Conservation (phyloP, 331 rosid species). For the Spiraea crenata region DNA sequence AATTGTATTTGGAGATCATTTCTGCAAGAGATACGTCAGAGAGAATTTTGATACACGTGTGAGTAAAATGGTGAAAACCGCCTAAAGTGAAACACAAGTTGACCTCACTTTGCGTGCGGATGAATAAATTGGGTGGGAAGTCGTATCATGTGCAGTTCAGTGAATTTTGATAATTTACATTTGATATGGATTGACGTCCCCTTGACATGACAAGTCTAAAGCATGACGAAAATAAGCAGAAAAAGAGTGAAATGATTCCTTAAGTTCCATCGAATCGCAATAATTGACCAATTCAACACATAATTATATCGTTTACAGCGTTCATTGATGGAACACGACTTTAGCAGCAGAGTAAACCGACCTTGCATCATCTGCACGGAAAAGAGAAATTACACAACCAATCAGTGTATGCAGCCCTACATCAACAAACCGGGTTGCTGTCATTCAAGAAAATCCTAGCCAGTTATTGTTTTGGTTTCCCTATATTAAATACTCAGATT, state of each 20-base stretch:
- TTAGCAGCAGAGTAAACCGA: conserved; percentile 49
- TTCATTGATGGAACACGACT: conserved; percentile 54
- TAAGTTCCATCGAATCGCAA: background rate
- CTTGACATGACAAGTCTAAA: too few relatives aligned
- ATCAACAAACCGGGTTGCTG: background rate
- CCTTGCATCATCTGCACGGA: conserved; percentile 65
- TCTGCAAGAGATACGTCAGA: too few relatives aligned
- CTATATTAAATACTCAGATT: background rate
- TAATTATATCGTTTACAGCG: conserved; percentile 24
- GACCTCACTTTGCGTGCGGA: too few relatives aligned
- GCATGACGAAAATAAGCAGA: background rate
- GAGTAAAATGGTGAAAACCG: too few relatives aligned
- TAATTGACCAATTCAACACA: background rate
- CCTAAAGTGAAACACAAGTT: too few relatives aligned
- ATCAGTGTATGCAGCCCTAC: background rate
- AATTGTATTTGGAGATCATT: too few relatives aligned
- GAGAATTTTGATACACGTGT: too few relatives aligned
- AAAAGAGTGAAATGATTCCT: background rate
- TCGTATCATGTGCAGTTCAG: too few relatives aligned
- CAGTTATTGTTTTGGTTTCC: background rate
- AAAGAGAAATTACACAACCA: background rate
- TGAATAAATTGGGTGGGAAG: too few relatives aligned
- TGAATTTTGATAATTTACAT: too few relatives aligned
- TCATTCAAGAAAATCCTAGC: background rate
- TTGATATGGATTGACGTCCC: too few relatives aligned